Percentiles rank a stretch among this genome's conserved stretches.
phyloP scores from a whole-genome alignment of 805 yeast genomes.

The Trichomonascus vanleenenianus region DNA sequence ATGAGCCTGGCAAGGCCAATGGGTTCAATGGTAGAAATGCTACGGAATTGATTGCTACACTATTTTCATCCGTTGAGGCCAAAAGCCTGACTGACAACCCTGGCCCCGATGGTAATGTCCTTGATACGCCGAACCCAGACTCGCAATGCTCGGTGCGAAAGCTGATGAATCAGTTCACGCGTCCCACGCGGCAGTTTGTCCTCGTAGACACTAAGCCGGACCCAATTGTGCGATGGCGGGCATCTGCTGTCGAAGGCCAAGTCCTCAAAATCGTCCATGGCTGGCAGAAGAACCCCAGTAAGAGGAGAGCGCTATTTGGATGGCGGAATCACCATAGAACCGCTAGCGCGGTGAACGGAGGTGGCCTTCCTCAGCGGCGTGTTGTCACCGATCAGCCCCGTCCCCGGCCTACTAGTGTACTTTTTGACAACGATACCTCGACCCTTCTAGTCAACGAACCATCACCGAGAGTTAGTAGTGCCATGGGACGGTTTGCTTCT shows the following conservation, averaged over 20 bases:
- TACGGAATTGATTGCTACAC: neutral
- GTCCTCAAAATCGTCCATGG: slow-evolving; percentile 7
- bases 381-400: too few species aligned
- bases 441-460: too few species aligned
- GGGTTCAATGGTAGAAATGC: neutral
- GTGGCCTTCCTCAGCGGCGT: too few species aligned
- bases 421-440: neutral
- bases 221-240: slow-evolving; percentile 11
- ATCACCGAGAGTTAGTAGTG: too few species aligned
- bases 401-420: neutral
- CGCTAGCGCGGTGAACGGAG: too few species aligned
- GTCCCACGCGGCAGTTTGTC: slow-evolving; percentile 22
- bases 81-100: neutral
- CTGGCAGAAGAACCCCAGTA: slow-evolving; percentile 8
- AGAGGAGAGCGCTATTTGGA: neutral
- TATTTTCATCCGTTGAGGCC: neutral
- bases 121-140: too few species aligned
- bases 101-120: too few species aligned
- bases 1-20: neutral
- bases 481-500: too few species aligned
- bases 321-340: neutral
- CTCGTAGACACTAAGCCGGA: slow-evolving; percentile 13
- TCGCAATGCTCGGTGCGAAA: slow-evolving; percentile 10
- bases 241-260: slow-evolving; percentile 9
- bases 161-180: slow-evolving; percentile 15